Conservation (phyloP, 495 filamentous ascomycete genomes). For the Trichocladium antarcticum region DNA sequence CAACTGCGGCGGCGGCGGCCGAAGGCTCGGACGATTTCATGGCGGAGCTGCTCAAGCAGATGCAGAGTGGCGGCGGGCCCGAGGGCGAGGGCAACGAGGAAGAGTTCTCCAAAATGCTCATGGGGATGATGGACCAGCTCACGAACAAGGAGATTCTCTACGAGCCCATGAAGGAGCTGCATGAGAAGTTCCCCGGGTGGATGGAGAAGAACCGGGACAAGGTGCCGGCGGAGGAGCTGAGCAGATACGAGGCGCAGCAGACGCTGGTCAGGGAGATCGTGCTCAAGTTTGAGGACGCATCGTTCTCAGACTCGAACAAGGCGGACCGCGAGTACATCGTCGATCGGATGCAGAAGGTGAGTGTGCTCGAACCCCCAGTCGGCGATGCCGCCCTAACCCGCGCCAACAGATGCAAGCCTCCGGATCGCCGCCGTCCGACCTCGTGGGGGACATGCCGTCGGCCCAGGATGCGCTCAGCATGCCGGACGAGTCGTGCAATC, state of each 20-base stretch:
- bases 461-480: conserved; percentile 60
- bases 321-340: conserved; percentile 86
- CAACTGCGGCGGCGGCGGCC: conserved; percentile 63
- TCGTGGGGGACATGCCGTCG: conserved; percentile 78
- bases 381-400: conserved; percentile 11
- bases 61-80: conserved; percentile 45
- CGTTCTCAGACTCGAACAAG: conserved; percentile 69
- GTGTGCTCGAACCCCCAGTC: conserved; percentile 12
- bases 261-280: conserved; percentile 78
- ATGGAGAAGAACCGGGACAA: conserved; percentile 62
- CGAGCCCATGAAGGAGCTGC: conserved; percentile 94
- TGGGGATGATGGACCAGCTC: conserved; percentile 97
- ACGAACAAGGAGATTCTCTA: conserved; percentile 97
- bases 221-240: conserved; percentile 55
- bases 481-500: conserved; percentile 59
- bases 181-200: conserved; percentile 85
- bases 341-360: conserved; percentile 92
- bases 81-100: conserved; percentile 62
- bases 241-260: conserved; percentile 72
- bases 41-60: conserved; percentile 73
- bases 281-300: conserved; percentile 65
- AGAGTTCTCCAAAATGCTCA: conserved; percentile 81
- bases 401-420: conserved; percentile 80
- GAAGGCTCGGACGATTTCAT: conserved; percentile 68
- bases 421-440: conserved; percentile 77